These are phyloP conservation scores for Metschnikowia bowlesiae DNA, from an alignment of 805 yeast species.

Conservation along the genomic window DNA sequence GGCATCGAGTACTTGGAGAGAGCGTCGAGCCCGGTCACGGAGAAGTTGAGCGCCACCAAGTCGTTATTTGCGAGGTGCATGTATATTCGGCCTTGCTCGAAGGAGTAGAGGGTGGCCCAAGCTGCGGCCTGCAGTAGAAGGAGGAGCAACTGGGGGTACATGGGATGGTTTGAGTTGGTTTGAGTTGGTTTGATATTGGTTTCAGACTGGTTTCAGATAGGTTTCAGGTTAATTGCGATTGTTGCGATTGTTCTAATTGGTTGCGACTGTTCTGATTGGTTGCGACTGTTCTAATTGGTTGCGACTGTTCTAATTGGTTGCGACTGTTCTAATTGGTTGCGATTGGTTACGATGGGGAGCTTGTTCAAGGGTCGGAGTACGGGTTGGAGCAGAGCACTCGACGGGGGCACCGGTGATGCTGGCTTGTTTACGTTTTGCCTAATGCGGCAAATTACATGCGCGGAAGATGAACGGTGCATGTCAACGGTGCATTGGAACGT, in stretches of 20 bases:
- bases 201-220: too few relatives aligned
- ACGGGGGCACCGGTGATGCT: neutral
- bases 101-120: slow-evolving; percentile 36
- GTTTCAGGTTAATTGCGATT: neutral
- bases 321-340: too few relatives aligned
- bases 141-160: neutral
- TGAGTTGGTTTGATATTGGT: too few relatives aligned
- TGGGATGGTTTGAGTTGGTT: neutral
- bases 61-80: slow-evolving; percentile 35
- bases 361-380: too few relatives aligned
- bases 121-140: slow-evolving; percentile 8
- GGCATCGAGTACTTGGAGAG: slow-evolving; percentile 7
- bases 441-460: slow-evolving; percentile 16
- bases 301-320: too few relatives aligned
- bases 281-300: too few relatives aligned
- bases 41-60: slow-evolving; percentile 32
- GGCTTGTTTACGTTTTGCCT: slow-evolving; percentile 15
- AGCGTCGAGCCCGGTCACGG: slow-evolving; percentile 27
- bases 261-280: too few relatives aligned
- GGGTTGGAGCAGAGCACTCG: too few relatives aligned
- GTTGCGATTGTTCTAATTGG: too few relatives aligned
- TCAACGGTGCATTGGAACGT: neutral
- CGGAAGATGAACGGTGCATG: neutral
- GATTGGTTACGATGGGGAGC: neutral
- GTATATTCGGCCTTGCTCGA: slow-evolving; percentile 30